A percentile compares a stretch with the other conserved stretches of the same genome.
Conservation (phyloP, 257 asterid species). For the Forsythia suspensa region DNA sequence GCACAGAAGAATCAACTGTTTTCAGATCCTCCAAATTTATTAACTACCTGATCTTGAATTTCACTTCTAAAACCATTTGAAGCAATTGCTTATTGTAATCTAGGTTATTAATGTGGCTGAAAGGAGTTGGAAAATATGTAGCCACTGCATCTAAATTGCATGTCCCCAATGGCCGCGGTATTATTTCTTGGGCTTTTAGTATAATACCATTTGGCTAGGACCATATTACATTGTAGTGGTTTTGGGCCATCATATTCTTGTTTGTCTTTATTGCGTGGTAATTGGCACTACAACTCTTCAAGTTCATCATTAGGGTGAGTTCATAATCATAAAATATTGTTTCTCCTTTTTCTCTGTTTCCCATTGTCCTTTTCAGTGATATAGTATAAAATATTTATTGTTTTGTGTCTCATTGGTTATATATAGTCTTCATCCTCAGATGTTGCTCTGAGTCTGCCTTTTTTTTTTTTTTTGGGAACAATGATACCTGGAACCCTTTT, state of each 20-base stretch:
- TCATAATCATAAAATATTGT: neutral
- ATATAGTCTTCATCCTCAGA: neutral
- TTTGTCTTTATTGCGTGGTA: neutral
- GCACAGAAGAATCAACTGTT: neutral
- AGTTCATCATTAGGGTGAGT: neutral
- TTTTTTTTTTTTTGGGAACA: constrained; percentile 4
- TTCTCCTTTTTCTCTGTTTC: neutral
- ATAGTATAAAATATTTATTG: neutral
- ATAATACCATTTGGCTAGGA: neutral
- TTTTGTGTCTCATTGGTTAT: neutral
- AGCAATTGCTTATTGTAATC: neutral
- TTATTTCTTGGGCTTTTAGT: neutral
- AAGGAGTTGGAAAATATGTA: neutral
- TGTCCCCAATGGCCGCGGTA: neutral
- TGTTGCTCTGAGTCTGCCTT: neutral
- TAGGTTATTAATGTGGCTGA: neutral
- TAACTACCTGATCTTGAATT: neutral
- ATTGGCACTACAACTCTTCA: neutral
- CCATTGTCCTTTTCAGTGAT: neutral
- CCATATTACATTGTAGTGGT: neutral
- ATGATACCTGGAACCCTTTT: neutral
- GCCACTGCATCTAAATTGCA: neutral
- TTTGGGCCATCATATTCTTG: constrained; percentile 1
- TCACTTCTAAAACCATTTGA: neutral
- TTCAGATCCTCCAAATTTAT: neutral